Conservation (phyloP, 495 filamentous ascomycete genomes). For the Penicillium dipodomyicola region DNA sequence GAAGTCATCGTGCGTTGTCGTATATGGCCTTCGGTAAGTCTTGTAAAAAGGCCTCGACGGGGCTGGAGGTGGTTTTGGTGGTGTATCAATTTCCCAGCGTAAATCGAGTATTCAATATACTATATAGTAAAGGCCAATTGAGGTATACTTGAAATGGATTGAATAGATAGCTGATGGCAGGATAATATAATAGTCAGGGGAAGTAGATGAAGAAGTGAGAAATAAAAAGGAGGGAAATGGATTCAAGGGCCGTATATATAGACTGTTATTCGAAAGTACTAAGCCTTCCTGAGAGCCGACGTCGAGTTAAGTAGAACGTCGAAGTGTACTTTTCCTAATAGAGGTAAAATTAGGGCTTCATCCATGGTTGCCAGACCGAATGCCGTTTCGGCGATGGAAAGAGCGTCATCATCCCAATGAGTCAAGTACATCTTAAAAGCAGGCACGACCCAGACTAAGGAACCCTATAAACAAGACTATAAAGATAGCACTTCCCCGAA, state of each 20-base stretch:
- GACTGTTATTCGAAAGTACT: not conserved
- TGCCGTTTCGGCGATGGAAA: not conserved
- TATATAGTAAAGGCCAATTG: not conserved
- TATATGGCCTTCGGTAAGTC: not conserved
- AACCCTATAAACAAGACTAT: not conserved
- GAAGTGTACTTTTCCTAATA: not conserved
- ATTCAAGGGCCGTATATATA: not conserved
- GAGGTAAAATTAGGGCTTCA: not conserved
- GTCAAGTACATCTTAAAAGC: not conserved
- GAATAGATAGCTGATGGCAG: not conserved
- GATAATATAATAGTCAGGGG: not conserved
- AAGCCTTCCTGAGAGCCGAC: not conserved
- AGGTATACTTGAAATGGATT: not conserved
- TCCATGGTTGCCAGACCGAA: not conserved
- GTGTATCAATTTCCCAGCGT: not conserved
- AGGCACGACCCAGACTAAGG: not conserved
- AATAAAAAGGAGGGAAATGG: not conserved
- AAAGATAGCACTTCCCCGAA: not conserved
- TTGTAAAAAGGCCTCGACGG: not conserved
- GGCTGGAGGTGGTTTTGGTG: not conserved
- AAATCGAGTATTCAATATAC: not conserved
- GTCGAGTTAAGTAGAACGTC: not conserved
- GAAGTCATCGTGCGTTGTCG: slow-evolving; percentile 2
- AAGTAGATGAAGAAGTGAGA: slow-evolving; percentile 4
- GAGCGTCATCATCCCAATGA: not conserved